Base-by-base conservation (phyloP, 768 basidiomycete species). In the Tubosaeta sp. region DNA sequence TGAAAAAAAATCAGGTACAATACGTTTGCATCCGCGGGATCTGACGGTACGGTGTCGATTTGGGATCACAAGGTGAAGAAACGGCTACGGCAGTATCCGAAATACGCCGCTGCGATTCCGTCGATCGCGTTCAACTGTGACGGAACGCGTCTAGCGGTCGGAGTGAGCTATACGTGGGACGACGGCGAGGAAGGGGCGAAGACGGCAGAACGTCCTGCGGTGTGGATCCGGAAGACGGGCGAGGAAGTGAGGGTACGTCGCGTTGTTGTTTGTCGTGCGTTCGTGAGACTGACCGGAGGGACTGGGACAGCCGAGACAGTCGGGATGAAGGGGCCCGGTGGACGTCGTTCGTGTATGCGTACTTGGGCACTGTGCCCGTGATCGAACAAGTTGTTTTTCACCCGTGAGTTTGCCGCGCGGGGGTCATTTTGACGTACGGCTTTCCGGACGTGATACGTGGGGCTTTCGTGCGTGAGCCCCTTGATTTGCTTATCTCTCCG, bases 51-150 rank as follows among this genome's bases (percentile, higher is more conserved):
- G 1, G 90, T 98, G 38, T 93, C 92, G 0, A 85, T 98, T 52
- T 99, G 96, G 96, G 96, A 98, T 65, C 93, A 94, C 69, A 86
- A 87, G 57, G 87, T 94, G 48, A 96, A 97, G 74, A 98, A 98
- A 66, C 84, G 96, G 2, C 73, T 98, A 47, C 84, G 93, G 22
- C 93, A 95, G 59, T 94, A 90, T 56, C 84, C 86, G 0, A 90
- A 90, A 63, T 93, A 84, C 70, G 69, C 76, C 4, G 76, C 81
- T 0, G 78, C 86, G 3, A 83, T 96, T n/a, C 82, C 90, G 0
- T 80, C 86, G 0, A 73, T 94, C 35, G 80, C 87, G 1, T 95
- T 94, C 70, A 91, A 86, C 53, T 83, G 80, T 22, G 88, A 94
- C 55, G 94, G 93, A 1, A 78, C 81, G 31, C 84, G 84, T 54